Evolutionary conservation across 805 yeast genomes (phyloP).

Genomic region (Metschnikowia gelsemii): DNA sequence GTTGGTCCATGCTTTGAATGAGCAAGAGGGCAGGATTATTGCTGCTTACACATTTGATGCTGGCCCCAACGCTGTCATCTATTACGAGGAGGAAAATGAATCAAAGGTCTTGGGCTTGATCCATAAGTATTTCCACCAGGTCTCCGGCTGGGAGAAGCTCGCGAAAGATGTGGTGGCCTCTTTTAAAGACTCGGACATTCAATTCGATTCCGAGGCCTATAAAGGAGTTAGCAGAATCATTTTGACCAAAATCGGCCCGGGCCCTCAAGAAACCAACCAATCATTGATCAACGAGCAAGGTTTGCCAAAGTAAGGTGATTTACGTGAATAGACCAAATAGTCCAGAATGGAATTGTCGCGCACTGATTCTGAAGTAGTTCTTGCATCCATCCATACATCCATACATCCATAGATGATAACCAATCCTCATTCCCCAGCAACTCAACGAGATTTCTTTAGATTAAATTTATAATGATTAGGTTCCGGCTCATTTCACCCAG

Average conservation of each 20-base stretch:
- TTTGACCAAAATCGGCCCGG: conserved; percentile 82
- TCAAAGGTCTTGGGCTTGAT: conserved; percentile 68
- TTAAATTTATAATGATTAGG: conserved; percentile 1
- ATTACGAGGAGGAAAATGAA: conserved; percentile 79
- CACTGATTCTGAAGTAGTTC: not conserved
- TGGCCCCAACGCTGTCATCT: conserved; percentile 97
- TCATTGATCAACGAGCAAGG: conserved; percentile 60
- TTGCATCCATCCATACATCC: too few species aligned
- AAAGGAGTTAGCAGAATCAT: conserved; percentile 82
- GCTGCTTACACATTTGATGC: conserved; percentile 99
- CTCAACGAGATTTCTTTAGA: too few species aligned
- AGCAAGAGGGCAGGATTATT: conserved; percentile 58
- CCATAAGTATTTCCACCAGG: conserved; percentile 54
- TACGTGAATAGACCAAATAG: not conserved
- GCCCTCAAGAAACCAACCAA: conserved; percentile 66
- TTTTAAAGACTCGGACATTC: conserved; percentile 29
- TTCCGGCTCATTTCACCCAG: not conserved
- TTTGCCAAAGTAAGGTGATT: conserved; percentile 46
- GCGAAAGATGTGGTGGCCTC: conserved; percentile 18
- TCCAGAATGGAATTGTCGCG: conserved; percentile 5
- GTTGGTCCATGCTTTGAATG: conserved; percentile 64
- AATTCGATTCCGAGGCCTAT: conserved; percentile 51
- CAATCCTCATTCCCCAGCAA: too few species aligned
- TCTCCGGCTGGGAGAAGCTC: conserved; percentile 65
- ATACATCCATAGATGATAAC: too few species aligned